These are phyloP conservation scores for Abortiporus biennis DNA, from an alignment of 1,284 basidiomycete genomes.

Conservation along the genomic window DNA sequence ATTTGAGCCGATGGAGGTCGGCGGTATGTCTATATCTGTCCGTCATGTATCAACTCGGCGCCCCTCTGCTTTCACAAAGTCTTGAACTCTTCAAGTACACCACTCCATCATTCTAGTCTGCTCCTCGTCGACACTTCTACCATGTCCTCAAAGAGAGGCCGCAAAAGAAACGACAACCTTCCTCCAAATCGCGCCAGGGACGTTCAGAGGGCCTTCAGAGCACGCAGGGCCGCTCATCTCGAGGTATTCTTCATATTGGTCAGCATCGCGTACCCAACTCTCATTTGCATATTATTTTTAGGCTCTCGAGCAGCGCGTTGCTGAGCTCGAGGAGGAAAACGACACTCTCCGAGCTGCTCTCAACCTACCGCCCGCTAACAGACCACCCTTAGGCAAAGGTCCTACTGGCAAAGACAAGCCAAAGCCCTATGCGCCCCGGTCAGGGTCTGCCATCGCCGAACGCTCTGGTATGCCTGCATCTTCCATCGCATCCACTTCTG, in stretches of 20 bases:
- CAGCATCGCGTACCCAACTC: slow-evolving; percentile 3
- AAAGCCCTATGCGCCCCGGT: slow-evolving; percentile 27
- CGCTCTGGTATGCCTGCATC: slow-evolving; percentile 10
- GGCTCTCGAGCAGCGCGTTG: slow-evolving; percentile 79
- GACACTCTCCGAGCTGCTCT: slow-evolving; percentile 69
- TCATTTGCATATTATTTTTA: slow-evolving; percentile 28
- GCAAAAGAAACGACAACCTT: slow-evolving; percentile 88
- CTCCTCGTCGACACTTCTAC: slow-evolving; percentile 12
- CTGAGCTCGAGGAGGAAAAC: slow-evolving; percentile 84
- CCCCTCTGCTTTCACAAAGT: slow-evolving; percentile 24
- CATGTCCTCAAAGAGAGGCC: slow-evolving; percentile 83
- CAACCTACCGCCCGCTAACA: slow-evolving; percentile 68
- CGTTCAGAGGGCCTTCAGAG: slow-evolving; percentile 89
- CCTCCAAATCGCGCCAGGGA: slow-evolving; percentile 90
- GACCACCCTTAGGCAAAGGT: slow-evolving; percentile 69
- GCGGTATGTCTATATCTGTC: slow-evolving; percentile 16
- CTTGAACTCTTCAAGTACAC: slow-evolving; percentile 19
- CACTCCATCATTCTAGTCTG: slow-evolving; percentile 16
- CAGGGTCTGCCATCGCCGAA: slow-evolving; percentile 21
- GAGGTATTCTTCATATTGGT: slow-evolving; percentile 40
- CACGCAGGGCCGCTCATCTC: slow-evolving; percentile 84
- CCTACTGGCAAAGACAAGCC: slow-evolving; percentile 81
- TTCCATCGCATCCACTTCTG: slow-evolving; percentile 13
- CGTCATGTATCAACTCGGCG: slow-evolving; percentile 8
- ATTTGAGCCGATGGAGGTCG: slow-evolving; percentile 12